Evolutionary conservation across 2,329 filamentous ascomycete species (phyloP), one percentile per base, ranked within the genome.

Genomic region (Fusarium verrucosum): DNA sequence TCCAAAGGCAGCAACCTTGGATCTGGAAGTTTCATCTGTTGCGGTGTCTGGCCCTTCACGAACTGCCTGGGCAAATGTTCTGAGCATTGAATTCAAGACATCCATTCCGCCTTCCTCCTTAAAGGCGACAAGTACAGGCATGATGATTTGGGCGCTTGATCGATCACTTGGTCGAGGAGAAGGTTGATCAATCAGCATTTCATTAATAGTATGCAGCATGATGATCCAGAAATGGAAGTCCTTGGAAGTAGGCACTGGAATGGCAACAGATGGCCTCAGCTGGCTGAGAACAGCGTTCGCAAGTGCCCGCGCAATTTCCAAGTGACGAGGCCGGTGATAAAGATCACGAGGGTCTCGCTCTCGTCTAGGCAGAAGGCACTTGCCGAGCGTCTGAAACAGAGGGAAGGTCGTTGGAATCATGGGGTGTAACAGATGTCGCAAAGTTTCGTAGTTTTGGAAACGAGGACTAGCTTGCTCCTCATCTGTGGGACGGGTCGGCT

Each of bases 381-480:
- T 95, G 13, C 94, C 94, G 38, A 98, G 81, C 2, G 88, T 89
- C 72, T 96, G 92, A 73, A 97, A 90, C 68, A 98, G 91, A 1
- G 91, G 89, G 17, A 92, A 90, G n/a, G 94, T 90, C 4, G 89
- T 89, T 10, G 88, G 88, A 20, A 94, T 89, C 69, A 96, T 85
- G 30, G 92, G 89, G 70, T 90, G 89, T 13, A 98, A 83, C 11
- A 98, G 81, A 66, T 89, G 89, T 33, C 90, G 86, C 40, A 98
- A 82, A 13, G 87, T 89, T 72, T 90, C 87, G 36, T 90, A 92
- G 75, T 98, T 99, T 73, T 90, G 78, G 67, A 80, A 87, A n/a
- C 81, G 78, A 20, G 80, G 72, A 17, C 77, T 80, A 16, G 74
- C 70, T 50, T 77, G 74, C 60, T 83, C 81, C 57, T 80, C 77